Evolutionary conservation across 805 yeast species (phyloP).

Genomic region (Sugiyamaella lignohabitans): DNA sequence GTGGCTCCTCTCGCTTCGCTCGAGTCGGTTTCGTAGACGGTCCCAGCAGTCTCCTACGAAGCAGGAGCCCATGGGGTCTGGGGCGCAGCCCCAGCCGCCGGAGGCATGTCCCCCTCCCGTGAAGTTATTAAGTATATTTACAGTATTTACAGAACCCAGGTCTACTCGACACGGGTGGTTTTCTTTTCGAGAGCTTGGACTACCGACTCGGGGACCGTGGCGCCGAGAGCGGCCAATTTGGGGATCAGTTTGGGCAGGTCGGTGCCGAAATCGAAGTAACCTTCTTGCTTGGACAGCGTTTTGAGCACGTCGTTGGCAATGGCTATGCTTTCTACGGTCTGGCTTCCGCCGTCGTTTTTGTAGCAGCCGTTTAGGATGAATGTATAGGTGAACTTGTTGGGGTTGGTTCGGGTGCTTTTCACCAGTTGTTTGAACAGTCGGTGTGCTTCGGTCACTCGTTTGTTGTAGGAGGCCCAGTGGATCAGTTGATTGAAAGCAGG

Average conservation of each 20-base stretch:
- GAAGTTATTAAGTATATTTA: too few relatives aligned
- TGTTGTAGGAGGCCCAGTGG: constrained; percentile 20
- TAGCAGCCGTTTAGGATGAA: constrained; percentile 20
- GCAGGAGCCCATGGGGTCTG: too few relatives aligned
- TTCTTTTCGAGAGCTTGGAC: not conserved
- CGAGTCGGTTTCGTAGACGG: too few relatives aligned
- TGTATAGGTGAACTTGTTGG: constrained; percentile 27
- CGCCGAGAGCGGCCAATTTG: constrained; percentile 7
- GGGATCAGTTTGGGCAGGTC: constrained; percentile 9
- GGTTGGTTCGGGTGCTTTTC: constrained; percentile 16
- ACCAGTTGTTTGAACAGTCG: constrained; percentile 16
- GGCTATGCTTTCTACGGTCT: not conserved
- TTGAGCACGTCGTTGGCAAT: constrained; percentile 9
- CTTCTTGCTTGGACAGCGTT: constrained; percentile 1
- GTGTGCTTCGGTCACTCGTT: constrained; percentile 19
- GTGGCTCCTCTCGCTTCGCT: too few relatives aligned
- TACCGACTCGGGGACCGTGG: constrained; percentile 6
- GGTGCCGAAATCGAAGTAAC: constrained; percentile 12
- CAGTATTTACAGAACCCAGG: too few relatives aligned
- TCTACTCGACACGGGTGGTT: too few relatives aligned
- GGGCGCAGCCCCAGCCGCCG: too few relatives aligned
- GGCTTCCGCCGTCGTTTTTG: constrained; percentile 1
- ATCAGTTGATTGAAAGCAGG: constrained; percentile 30
- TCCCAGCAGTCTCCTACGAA: too few relatives aligned
- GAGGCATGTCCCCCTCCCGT: too few relatives aligned